Conservation (phyloP, 345 rosid genomes). For the Sisymbrium irio region DNA sequence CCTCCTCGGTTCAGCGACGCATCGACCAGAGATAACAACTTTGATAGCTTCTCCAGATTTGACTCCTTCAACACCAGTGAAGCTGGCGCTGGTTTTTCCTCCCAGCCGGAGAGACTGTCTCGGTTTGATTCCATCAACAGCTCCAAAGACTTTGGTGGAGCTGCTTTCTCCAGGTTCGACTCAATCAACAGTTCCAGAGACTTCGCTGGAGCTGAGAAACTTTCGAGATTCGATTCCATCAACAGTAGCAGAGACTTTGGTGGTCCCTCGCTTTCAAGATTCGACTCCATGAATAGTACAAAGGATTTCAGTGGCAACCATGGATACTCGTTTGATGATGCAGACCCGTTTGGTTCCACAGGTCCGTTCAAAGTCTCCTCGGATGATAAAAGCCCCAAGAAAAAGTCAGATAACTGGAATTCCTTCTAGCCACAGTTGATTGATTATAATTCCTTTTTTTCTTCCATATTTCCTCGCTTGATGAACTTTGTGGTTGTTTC, state of each 20-base stretch:
- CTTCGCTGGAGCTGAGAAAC: slow-evolving; percentile 32
- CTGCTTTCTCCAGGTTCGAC: slow-evolving; percentile 40
- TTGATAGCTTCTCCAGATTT: slow-evolving; percentile 78
- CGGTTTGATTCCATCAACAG: slow-evolving; percentile 72
- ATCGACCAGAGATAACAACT: slow-evolving; percentile 49
- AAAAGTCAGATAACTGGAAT: slow-evolving; percentile 58
- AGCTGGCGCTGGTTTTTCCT: slow-evolving; percentile 45
- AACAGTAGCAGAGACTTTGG: slow-evolving; percentile 43
- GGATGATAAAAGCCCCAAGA: slow-evolving; percentile 55
- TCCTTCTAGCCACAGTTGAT: slow-evolving; percentile 46
- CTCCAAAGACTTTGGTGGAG: slow-evolving; percentile 46
- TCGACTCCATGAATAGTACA: slow-evolving; percentile 51
- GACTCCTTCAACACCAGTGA: slow-evolving; percentile 82
- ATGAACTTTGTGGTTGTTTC: slow-evolving; percentile 19
- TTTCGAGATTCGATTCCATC: slow-evolving; percentile 38
- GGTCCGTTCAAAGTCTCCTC: slow-evolving; percentile 90
- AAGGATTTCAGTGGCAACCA: slow-evolving; percentile 49
- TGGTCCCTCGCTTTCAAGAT: slow-evolving; percentile 38
- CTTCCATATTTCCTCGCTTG: slow-evolving; percentile 1
- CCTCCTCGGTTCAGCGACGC: slow-evolving; percentile 80
- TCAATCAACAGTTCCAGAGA: slow-evolving; percentile 41
- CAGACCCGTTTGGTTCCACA: slow-evolving; percentile 84
- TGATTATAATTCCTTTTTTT: background rate
- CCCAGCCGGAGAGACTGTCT: slow-evolving; percentile 56
- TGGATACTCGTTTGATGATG: slow-evolving; percentile 75